Percentiles rank a stretch among this genome's conserved stretches.
These are phyloP conservation scores for Phaeotremella skinneri DNA, from an alignment of 768 basidiomycete species.

Conservation along the genomic window DNA sequence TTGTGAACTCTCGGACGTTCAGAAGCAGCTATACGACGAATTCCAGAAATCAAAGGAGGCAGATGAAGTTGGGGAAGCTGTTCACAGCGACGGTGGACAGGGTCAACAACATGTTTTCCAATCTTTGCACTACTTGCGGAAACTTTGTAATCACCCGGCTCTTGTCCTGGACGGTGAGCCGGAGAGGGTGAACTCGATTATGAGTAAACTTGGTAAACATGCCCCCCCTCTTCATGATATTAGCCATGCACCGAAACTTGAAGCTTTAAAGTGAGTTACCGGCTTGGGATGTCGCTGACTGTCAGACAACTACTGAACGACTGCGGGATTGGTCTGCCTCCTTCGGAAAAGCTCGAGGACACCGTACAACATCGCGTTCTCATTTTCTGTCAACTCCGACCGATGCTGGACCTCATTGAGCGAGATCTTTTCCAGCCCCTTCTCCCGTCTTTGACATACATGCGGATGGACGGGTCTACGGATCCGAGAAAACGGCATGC, in stretches of 20 bases:
- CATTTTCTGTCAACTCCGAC: slow-evolving; percentile 99
- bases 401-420: slow-evolving; percentile 98
- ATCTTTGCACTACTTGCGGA: slow-evolving; percentile 90
- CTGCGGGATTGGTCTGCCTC: slow-evolving; percentile 78
- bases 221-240: slow-evolving; percentile 64
- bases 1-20: slow-evolving; percentile 91
- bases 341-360: slow-evolving; percentile 62
- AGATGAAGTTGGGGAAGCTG: slow-evolving; percentile 63
- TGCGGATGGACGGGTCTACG: slow-evolving; percentile 92
- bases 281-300: slow-evolving; percentile 2
- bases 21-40: slow-evolving; percentile 91
- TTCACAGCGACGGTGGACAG: slow-evolving; percentile 50
- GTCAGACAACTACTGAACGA: slow-evolving; percentile 85
- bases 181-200: slow-evolving; percentile 61
- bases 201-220: slow-evolving; percentile 50
- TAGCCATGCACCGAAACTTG: slow-evolving; percentile 86
- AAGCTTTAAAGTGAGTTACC: slow-evolving; percentile 73
- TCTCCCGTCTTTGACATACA: slow-evolving; percentile 96
- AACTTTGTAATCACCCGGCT: slow-evolving; percentile 95
- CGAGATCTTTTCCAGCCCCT: slow-evolving; percentile 81
- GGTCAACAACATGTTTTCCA: slow-evolving; percentile 91
- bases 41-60: slow-evolving; percentile 77
- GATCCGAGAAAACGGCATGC: slow-evolving; percentile 93
- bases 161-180: slow-evolving; percentile 76
- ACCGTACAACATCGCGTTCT: slow-evolving; percentile 94